A percentile compares a stretch with the other conserved stretches of the same genome.
phyloP scores from a whole-genome alignment of 441 rosid genomes.

The Jatropha multifida region DNA sequence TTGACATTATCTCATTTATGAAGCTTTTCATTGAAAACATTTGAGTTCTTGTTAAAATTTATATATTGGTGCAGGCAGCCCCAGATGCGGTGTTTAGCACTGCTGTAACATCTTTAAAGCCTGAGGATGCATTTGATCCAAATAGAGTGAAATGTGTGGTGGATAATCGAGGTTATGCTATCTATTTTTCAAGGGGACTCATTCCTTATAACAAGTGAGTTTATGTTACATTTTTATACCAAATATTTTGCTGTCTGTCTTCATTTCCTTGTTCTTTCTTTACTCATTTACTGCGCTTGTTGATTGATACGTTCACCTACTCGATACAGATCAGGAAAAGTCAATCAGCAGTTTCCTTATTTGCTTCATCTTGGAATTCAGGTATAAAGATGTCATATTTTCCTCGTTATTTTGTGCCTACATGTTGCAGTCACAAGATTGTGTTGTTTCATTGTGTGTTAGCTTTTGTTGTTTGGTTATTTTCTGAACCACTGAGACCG shows the following conservation, averaged over 20 bases:
- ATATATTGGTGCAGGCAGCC: conserved; percentile 45
- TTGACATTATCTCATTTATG: background rate
- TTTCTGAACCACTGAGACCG: background rate
- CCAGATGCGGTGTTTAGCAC: conserved; percentile 99
- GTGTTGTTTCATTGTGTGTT: background rate
- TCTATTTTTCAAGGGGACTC: conserved; percentile 88
- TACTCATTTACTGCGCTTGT: background rate
- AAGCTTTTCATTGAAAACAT: background rate
- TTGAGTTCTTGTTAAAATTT: background rate
- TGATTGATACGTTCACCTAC: conserved; percentile 11
- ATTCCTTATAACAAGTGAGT: conserved; percentile 89
- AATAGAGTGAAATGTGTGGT: conserved; percentile 91
- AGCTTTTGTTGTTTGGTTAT: conserved; percentile 1
- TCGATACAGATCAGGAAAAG: conserved; percentile 60
- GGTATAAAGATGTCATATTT: conserved; percentile 36
- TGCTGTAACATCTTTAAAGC: conserved; percentile 79
- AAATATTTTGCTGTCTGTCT: background rate
- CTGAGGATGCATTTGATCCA: conserved; percentile 87
- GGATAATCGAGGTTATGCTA: conserved; percentile 76
- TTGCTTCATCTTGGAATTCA: conserved; percentile 96
- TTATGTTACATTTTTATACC: background rate
- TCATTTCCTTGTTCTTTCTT: background rate
- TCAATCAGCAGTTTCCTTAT: conserved; percentile 75
- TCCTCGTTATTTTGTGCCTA: background rate
- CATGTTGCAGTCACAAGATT: background rate